Evolutionary conservation across 2,329 filamentous ascomycete species (phyloP), one percentile per base, ranked within the genome.

Genomic region (Fusarium illudens): DNA sequence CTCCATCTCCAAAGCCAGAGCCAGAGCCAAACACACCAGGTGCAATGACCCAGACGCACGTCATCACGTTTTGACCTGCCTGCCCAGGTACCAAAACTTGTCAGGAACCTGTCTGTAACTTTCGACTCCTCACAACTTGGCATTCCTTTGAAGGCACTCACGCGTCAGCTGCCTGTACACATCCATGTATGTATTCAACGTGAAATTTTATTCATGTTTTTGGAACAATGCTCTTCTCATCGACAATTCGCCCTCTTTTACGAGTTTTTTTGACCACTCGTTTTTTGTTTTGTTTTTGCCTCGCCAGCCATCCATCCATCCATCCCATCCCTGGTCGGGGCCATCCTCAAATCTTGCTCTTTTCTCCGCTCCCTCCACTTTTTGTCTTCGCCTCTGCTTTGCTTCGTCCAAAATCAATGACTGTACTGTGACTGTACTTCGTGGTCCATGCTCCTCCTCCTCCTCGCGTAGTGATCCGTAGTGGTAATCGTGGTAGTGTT

Each of bases 121-220:
- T 53, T 22, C 53, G 56, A 56, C 58, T 63, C 57, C 56, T 64
- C 52, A 64, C 33, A 68, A 49, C 56, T 22, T 39, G 33, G 58
- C 66, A 63, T 62, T 62, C 52, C 52, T 32, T 46, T 34, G 32
- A 54, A 27, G 55, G 56, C 30, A 57, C 32, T 22, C 42, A 46
- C 46, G 36, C 37, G 46, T 64, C 49, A 52, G 33, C 30, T 46
- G 27, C 25, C 49, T 61, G 59, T 64, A 61, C 39, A 25, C 22
- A n/a, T 1, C 25, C 3, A n/a, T 25, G n/a, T 51, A 27, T 49
- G n/a, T 30, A 34, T 44, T 58, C 36, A 63, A 54, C 37, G 55
- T 70, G 60, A 73, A 67, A 13, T 73, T 73, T 73, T 73, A 70
- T 72, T 73, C 70, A 69, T 73, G 71, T 73, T 73, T 73, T 72